A percentile compares a stretch with the other conserved stretches of the same genome.
phyloP scores from a whole-genome alignment of 306 rosid genomes.

The Vigna reflexopilosa region DNA sequence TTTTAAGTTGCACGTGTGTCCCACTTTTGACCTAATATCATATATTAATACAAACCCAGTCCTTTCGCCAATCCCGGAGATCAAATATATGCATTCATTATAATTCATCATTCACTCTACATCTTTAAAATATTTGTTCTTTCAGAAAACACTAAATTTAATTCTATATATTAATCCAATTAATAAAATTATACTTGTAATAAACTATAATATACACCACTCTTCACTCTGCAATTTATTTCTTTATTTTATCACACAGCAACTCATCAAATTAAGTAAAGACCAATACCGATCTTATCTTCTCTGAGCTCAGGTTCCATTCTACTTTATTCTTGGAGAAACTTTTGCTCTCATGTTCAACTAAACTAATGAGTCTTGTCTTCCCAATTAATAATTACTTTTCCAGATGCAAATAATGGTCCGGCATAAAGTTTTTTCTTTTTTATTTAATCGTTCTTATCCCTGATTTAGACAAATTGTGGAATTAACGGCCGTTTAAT shows the following conservation, averaged over 20 bases:
- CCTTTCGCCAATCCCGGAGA: conserved; percentile 19
- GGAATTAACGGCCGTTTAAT: conserved; percentile 49
- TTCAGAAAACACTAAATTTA: neutral
- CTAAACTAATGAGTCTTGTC: conserved; percentile 43
- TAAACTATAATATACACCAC: neutral
- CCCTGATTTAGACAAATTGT: conserved; percentile 42
- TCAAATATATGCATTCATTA: neutral
- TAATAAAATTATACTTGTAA: neutral
- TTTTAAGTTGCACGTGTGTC: conserved; percentile 50
- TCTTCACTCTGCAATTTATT: neutral
- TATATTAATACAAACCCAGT: neutral
- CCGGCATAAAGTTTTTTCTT: conserved; percentile 27
- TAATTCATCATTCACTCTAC: neutral
- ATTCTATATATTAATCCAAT: neutral
- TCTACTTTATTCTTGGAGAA: conserved; percentile 49
- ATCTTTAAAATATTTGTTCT: neutral
- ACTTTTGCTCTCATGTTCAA: conserved; percentile 54
- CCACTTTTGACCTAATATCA: conserved; percentile 34
- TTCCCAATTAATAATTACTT: conserved; percentile 45
- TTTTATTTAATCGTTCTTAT: conserved; percentile 2
- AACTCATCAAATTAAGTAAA: conserved; percentile 23
- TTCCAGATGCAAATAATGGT: conserved; percentile 47
- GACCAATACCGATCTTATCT: conserved; percentile 46
- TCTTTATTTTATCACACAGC: neutral
- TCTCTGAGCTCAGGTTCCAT: conserved; percentile 45